Evolutionary conservation across 495 filamentous ascomycete genomes (phyloP).

Genomic region (Elaphomyces granulatus): DNA sequence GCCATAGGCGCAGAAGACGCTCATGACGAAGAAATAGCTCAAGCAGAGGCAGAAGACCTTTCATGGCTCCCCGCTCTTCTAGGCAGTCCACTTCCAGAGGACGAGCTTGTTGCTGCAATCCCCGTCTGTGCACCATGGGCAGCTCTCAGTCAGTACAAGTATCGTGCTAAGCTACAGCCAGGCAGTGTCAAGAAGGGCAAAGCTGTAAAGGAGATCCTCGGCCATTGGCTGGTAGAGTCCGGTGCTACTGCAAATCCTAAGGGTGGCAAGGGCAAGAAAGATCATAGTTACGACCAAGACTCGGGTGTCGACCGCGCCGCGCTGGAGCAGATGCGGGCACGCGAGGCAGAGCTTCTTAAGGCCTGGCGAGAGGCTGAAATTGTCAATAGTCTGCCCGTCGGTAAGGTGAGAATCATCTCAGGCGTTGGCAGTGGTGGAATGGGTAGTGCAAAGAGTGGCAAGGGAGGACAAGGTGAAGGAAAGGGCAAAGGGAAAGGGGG

Average conservation of each 20-base stretch:
- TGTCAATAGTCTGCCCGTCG: conserved; percentile 64
- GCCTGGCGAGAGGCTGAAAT: conserved; percentile 70
- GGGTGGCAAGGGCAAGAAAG: conserved; percentile 34
- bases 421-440: conserved; percentile 32
- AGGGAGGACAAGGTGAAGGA: conserved; percentile 29
- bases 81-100: conserved; percentile 61
- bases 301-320: conserved; percentile 36
- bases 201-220: conserved; percentile 76
- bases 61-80: conserved; percentile 59
- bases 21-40: conserved; percentile 37
- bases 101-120: conserved; percentile 81
- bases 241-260: conserved; percentile 27
- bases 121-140: conserved; percentile 84
- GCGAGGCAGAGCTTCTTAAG: conserved; percentile 70
- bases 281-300: conserved; percentile 8
- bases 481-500: conserved; percentile 27
- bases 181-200: conserved; percentile 87
- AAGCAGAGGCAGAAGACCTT: conserved; percentile 32
- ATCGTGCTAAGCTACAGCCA: conserved; percentile 85
- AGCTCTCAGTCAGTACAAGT: conserved; percentile 65
- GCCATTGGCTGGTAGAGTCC: conserved; percentile 49
- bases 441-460: conserved; percentile 30
- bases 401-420: conserved; percentile 74
- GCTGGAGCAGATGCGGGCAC: conserved; percentile 61
- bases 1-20: conserved; percentile 22